These are phyloP conservation scores for Pyrenopolyporus hunteri DNA, from an alignment of 495 filamentous ascomycete genomes.

Conservation along the genomic window DNA sequence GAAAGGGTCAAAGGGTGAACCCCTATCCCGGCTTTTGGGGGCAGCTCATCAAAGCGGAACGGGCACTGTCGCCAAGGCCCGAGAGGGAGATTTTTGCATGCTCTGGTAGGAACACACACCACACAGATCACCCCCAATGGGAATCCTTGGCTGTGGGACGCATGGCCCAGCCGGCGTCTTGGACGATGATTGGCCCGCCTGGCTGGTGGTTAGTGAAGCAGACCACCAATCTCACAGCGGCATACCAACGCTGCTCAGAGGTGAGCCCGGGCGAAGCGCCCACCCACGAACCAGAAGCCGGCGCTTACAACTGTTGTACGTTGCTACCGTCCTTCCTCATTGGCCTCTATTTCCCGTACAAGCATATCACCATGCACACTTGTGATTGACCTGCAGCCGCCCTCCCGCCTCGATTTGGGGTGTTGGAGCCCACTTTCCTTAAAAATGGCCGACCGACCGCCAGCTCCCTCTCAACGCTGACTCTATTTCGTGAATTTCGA, in stretches of 20 bases:
- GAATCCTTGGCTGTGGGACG: slow-evolving; percentile 11
- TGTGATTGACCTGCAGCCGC: slow-evolving; percentile 43
- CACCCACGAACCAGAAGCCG: slow-evolving; percentile 36
- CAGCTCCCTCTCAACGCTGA: slow-evolving; percentile 34
- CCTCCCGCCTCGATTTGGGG: slow-evolving; percentile 23
- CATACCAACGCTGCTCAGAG: slow-evolving; percentile 22
- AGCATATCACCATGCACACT: slow-evolving; percentile 38
- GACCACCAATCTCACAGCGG: slow-evolving; percentile 35
- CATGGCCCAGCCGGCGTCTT: slow-evolving; percentile 27
- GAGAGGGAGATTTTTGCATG: slow-evolving; percentile 17
- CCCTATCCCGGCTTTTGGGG: slow-evolving; percentile 24
- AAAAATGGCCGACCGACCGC: slow-evolving; percentile 41
- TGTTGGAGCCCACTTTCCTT: slow-evolving; percentile 30
- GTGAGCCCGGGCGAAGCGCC: slow-evolving; percentile 36
- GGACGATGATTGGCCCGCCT: slow-evolving; percentile 24
- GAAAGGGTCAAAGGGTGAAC: no score
- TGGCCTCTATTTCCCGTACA: slow-evolving; percentile 33
- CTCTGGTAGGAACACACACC: slow-evolving; percentile 1
- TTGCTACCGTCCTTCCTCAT: slow-evolving; percentile 33
- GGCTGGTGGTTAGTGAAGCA: slow-evolving; percentile 4
- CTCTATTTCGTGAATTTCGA: slow-evolving; percentile 31
- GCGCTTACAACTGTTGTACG: slow-evolving; percentile 40
- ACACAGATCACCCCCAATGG: no score
- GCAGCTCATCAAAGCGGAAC: slow-evolving; percentile 24
- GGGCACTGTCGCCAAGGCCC: slow-evolving; percentile 26